Conservation (phyloP, 345 rosid species). For the Capsella bursapastoris region DNA sequence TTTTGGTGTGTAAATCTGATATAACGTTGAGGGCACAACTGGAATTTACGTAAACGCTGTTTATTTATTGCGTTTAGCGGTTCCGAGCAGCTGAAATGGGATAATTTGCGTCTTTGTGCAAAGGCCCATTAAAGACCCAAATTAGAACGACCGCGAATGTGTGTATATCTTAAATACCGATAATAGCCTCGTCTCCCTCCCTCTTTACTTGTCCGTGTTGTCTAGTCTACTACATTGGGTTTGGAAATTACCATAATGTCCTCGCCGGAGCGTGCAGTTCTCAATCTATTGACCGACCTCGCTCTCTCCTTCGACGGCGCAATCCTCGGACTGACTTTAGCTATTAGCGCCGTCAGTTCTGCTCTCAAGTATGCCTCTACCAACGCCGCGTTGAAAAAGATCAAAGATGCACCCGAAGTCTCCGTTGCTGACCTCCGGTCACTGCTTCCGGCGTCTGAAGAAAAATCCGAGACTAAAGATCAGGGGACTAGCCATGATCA, state of each 20-base stretch:
- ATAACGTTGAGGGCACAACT: not conserved
- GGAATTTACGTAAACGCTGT: not conserved
- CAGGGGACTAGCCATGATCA: conserved; percentile 37
- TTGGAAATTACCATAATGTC: conserved; percentile 54
- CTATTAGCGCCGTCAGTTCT: conserved; percentile 69
- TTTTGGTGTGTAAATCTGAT: conserved; percentile 1
- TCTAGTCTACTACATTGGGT: too few species aligned
- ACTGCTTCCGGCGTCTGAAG: conserved; percentile 44
- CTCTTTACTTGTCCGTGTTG: not conserved
- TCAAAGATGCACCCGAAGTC: conserved; percentile 58
- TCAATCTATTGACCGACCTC: conserved; percentile 56
- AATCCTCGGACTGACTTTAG: conserved; percentile 70
- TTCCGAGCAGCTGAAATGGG: not conserved
- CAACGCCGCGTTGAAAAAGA: conserved; percentile 61
- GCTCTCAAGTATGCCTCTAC: conserved; percentile 49
- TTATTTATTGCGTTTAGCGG: not conserved
- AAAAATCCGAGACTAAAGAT: conserved; percentile 23
- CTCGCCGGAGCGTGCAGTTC: conserved; percentile 68
- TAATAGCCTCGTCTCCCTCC: conserved; percentile 7
- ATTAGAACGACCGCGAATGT: conserved; percentile 2
- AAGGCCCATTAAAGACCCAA: conserved; percentile 31
- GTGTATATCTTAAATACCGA: conserved; percentile 2
- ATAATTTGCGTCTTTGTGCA: not conserved
- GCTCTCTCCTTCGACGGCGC: conserved; percentile 94
- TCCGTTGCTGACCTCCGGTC: conserved; percentile 72